Evolutionary conservation across 2,329 filamentous ascomycete genomes (phyloP).

Genomic region (Penicillium sp.): DNA sequence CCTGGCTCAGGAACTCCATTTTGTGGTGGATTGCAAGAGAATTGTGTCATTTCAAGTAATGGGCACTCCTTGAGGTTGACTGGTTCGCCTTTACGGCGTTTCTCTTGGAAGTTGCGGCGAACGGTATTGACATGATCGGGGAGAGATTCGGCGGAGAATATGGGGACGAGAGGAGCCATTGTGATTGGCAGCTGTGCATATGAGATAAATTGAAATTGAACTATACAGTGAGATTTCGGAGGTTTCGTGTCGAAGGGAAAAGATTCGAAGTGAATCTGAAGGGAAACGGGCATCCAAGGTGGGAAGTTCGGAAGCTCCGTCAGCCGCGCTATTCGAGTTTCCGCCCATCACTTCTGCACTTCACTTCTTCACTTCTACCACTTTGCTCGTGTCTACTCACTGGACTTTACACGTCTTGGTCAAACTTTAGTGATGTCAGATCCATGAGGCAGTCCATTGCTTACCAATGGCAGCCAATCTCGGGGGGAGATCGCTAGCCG

Average conservation of each 20-base stretch:
- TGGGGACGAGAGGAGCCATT: constrained; percentile 51
- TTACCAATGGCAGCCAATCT: constrained; percentile 36
- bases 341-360: background rate
- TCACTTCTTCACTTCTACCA: background rate
- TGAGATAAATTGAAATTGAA: background rate
- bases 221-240: background rate
- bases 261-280: constrained; percentile 1
- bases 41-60: constrained; percentile 54
- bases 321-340: background rate
- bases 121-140: constrained; percentile 43
- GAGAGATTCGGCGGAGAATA: constrained; percentile 48
- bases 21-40: constrained; percentile 49
- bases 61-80: constrained; percentile 49
- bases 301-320: constrained; percentile 5
- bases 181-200: constrained; percentile 1
- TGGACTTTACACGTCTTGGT: background rate
- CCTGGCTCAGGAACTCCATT: constrained; percentile 35
- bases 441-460: constrained; percentile 25
- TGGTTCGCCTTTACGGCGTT: constrained; percentile 44
- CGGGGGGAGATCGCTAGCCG: constrained; percentile 47
- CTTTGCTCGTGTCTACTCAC: background rate
- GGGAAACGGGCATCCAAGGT: background rate
- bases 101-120: constrained; percentile 39
- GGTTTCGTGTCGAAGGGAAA: background rate
- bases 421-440: constrained; percentile 40